Conservation (phyloP, 805 yeast genomes). For the Candida maesae region DNA sequence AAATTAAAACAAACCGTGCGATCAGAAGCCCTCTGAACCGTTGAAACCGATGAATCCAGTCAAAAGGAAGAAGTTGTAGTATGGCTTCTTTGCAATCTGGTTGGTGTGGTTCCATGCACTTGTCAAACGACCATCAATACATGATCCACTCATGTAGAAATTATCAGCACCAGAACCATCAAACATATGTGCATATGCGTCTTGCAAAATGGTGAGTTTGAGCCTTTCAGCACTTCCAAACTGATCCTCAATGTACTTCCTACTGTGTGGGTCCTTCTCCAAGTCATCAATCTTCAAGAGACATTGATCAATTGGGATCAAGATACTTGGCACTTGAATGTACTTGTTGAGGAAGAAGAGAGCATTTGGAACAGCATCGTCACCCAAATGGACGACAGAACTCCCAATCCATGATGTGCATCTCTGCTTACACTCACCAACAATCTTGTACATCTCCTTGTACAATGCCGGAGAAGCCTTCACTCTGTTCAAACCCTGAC, state of each 20-base stretch:
- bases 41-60: slow-evolving; percentile 75
- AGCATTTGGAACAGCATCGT: slow-evolving; percentile 81
- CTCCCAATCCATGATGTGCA: slow-evolving; percentile 77
- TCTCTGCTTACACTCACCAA: slow-evolving; percentile 58
- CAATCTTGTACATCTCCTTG: slow-evolving; percentile 66
- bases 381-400: slow-evolving; percentile 77
- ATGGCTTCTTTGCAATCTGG: slow-evolving; percentile 61
- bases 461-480: slow-evolving; percentile 68
- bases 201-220: slow-evolving; percentile 40
- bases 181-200: slow-evolving; percentile 44
- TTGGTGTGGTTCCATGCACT: slow-evolving; percentile 85
- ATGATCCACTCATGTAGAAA: slow-evolving; percentile 78
- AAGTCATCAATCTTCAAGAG: slow-evolving; percentile 52
- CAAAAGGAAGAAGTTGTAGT: slow-evolving; percentile 54
- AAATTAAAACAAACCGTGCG: no score
- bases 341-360: slow-evolving; percentile 76
- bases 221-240: slow-evolving; percentile 54
- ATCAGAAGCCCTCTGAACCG: slow-evolving; percentile 61
- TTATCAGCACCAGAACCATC: slow-evolving; percentile 85
- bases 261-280: slow-evolving; percentile 44
- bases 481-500: slow-evolving; percentile 77
- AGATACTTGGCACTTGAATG: slow-evolving; percentile 71
- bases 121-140: slow-evolving; percentile 79
- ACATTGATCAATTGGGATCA: slow-evolving; percentile 66
- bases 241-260: slow-evolving; percentile 51